Percentiles rank a stretch among this genome's conserved stretches.
These are phyloP conservation scores for Fusarium poae DNA, from an alignment of 2,329 filamentous ascomycete species.

Conservation along the genomic window DNA sequence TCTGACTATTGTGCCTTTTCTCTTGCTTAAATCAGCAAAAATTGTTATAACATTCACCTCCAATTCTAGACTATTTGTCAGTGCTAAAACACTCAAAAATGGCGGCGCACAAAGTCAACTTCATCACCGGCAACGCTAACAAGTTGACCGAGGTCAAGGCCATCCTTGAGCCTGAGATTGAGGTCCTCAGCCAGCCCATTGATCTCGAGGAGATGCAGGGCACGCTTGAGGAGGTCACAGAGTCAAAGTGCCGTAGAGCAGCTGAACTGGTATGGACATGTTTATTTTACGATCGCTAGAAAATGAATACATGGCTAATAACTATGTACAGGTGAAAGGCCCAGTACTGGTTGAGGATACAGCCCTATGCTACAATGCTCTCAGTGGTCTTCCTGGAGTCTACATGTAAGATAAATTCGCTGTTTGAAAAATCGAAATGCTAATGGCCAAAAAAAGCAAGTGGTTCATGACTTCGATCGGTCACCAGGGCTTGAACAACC, in stretches of 20 bases:
- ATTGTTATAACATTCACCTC: neutral
- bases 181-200: conserved; percentile 78
- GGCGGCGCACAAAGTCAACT: conserved; percentile 73
- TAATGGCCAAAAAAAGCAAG: conserved; percentile 76
- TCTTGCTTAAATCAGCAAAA: neutral
- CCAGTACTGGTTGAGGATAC: conserved; percentile 97
- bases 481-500: conserved; percentile 87
- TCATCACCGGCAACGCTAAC: conserved; percentile 96
- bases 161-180: conserved; percentile 81
- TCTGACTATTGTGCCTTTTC: neutral
- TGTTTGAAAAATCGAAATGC: neutral
- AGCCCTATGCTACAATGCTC: conserved; percentile 89
- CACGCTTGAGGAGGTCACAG: conserved; percentile 89
- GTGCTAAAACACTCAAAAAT: conserved; percentile 49
- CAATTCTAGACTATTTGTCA: neutral
- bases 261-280: conserved; percentile 74
- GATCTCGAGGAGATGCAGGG: conserved; percentile 94
- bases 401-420: conserved; percentile 79
- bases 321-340: conserved; percentile 73
- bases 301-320: conserved; percentile 12
- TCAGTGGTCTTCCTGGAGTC: conserved; percentile 91
- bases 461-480: conserved; percentile 91
- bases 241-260: conserved; percentile 86
- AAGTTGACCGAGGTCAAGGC: conserved; percentile 91
- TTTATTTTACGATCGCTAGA: neutral